Percentiles rank a stretch among this genome's conserved stretches.
Evolutionary conservation across 805 yeast species (phyloP).

Genomic region (Candida oleophila): DNA sequence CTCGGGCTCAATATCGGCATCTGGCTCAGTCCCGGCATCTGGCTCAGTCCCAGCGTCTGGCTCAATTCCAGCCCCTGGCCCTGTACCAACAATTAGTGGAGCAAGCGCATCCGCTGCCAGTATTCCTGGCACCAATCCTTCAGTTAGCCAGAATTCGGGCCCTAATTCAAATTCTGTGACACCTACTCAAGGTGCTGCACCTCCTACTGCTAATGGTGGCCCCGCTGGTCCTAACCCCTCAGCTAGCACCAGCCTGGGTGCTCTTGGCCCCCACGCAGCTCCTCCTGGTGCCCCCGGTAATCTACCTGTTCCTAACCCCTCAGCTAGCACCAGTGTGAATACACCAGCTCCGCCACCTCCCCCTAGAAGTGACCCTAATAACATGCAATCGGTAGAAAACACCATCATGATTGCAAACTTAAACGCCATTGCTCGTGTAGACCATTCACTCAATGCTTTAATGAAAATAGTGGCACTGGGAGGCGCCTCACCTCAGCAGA

Average conservation of each 20-base stretch:
- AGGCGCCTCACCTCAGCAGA: slow-evolving; percentile 67
- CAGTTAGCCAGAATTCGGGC: not conserved
- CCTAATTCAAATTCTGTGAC: not conserved
- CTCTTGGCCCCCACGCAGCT: too few relatives aligned
- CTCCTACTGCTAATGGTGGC: too few relatives aligned
- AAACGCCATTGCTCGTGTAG: slow-evolving; percentile 77
- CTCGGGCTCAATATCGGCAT: too few relatives aligned
- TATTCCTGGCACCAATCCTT: not conserved
- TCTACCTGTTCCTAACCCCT: not conserved
- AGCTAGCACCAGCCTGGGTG: too few relatives aligned
- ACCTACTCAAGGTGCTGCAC: not conserved
- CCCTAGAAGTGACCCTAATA: slow-evolving; percentile 28
- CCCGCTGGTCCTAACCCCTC: too few relatives aligned
- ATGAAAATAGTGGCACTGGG: slow-evolving; percentile 90
- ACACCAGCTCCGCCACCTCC: slow-evolving; percentile 5
- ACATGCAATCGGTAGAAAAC: slow-evolving; percentile 60
- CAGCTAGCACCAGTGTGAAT: not conserved
- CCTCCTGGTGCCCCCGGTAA: too few relatives aligned
- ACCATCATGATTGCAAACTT: slow-evolving; percentile 82
- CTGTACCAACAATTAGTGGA: not conserved
- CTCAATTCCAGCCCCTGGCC: not conserved
- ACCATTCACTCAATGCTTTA: slow-evolving; percentile 61
- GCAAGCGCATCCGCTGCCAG: not conserved
- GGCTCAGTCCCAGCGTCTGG: not conserved
- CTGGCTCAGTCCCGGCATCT: too few relatives aligned